A percentile compares a stretch with the other conserved stretches of the same genome.
Conservation (phyloP, 768 basidiomycete species). For the Hypsizygus marmoreus region DNA sequence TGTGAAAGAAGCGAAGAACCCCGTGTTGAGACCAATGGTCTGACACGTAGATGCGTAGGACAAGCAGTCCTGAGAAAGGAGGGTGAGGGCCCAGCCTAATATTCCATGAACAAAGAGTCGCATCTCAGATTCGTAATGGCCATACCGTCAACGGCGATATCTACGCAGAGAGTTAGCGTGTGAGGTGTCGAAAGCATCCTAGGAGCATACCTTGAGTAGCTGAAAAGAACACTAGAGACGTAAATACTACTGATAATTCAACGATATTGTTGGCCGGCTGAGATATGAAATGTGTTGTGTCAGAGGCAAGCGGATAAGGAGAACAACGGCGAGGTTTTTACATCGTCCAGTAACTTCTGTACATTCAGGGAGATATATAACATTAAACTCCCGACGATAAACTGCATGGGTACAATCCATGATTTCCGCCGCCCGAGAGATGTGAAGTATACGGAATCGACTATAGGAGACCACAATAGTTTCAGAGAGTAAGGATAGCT, state of each 20-base stretch:
- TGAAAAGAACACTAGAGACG: constrained; percentile 88
- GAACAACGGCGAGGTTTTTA: constrained; percentile 32
- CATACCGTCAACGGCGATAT: constrained; percentile 96
- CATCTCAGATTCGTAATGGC: constrained; percentile 16
- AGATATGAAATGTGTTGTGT: constrained; percentile 14
- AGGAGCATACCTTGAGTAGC: constrained; percentile 94
- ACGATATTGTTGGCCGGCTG: constrained; percentile 82
- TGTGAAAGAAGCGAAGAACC: constrained; percentile 95
- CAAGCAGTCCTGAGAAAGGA: constrained; percentile 89
- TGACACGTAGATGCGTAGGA: constrained; percentile 98
- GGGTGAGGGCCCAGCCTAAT: constrained; percentile 76
- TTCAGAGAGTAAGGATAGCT: constrained; percentile 97
- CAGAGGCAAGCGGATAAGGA: constrained; percentile 9
- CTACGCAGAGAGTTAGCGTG: constrained; percentile 42
- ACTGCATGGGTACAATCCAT: constrained; percentile 98
- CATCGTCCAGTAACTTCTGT: constrained; percentile 76
- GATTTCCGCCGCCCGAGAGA: constrained; percentile 93
- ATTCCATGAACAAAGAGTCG: not conserved
- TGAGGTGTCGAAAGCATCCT: not conserved
- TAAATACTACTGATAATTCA: constrained; percentile 82
- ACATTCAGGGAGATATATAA: constrained; percentile 74
- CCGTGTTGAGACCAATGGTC: constrained; percentile 94
- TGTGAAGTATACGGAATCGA: constrained; percentile 85
- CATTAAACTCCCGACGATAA: constrained; percentile 85
- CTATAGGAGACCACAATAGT: constrained; percentile 95